These are phyloP conservation scores for Endotrypanum monterogeii DNA, from an alignment of 208 protist species.

Conservation along the genomic window DNA sequence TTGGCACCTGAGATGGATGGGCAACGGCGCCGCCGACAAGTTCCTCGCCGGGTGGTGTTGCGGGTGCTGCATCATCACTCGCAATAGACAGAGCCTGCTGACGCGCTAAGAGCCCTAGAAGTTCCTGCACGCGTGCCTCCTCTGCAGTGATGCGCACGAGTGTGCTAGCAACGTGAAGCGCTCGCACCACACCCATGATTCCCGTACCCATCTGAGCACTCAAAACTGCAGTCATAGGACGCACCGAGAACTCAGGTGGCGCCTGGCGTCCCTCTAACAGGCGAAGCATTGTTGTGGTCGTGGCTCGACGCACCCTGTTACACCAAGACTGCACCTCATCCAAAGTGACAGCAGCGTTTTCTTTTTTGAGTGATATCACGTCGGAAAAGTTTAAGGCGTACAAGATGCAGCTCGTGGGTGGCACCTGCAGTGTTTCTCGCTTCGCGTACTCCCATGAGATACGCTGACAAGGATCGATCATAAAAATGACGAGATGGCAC, in stretches of 20 bases:
- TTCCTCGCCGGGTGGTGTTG: neutral
- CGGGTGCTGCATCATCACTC: slow-evolving; percentile 1
- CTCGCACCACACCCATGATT: slow-evolving; percentile 43
- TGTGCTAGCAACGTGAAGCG: slow-evolving; percentile 66
- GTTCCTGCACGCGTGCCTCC: slow-evolving; percentile 43
- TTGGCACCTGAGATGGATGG: neutral
- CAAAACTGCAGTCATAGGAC: slow-evolving; percentile 49
- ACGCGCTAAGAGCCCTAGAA: slow-evolving; percentile 24
- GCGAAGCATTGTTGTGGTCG: slow-evolving; percentile 48
- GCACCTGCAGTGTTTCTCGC: slow-evolving; percentile 53
- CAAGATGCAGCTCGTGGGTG: slow-evolving; percentile 56
- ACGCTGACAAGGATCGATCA: slow-evolving; percentile 60
- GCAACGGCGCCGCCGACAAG: neutral
- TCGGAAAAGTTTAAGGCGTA: slow-evolving; percentile 68
- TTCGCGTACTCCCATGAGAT: slow-evolving; percentile 71
- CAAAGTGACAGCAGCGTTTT: slow-evolving; percentile 33
- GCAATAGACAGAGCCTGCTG: slow-evolving; percentile 22
- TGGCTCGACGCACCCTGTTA: slow-evolving; percentile 35
- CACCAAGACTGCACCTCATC: slow-evolving; percentile 54
- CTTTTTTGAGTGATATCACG: neutral
- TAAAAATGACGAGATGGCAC: slow-evolving; percentile 68
- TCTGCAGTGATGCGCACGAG: slow-evolving; percentile 46
- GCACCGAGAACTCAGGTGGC: slow-evolving; percentile 40
- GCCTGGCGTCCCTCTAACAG: slow-evolving; percentile 46
- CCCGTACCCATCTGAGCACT: slow-evolving; percentile 52